Evolutionary conservation across 2,329 filamentous ascomycete species (phyloP).

Genomic region (Sporothrix protearum): DNA sequence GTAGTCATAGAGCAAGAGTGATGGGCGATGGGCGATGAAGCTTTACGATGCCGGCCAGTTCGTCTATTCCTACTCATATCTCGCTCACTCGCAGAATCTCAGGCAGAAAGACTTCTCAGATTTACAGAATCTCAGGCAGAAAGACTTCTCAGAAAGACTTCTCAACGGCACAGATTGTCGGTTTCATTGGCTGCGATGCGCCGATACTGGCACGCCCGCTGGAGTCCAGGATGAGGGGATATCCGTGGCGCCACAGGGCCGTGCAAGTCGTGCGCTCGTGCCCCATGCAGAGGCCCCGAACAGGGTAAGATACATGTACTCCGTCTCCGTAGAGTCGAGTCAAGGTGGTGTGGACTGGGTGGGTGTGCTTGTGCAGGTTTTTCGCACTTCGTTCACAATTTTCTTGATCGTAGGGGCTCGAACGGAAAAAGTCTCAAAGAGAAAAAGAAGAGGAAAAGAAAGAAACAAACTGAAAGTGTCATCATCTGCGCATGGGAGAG

Average conservation of each 20-base stretch:
- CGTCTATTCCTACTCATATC: neutral
- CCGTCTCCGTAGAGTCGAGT: too few relatives aligned
- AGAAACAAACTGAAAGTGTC: too few relatives aligned
- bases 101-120: too few relatives aligned
- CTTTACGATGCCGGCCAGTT: neutral
- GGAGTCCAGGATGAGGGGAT: neutral
- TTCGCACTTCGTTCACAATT: neutral
- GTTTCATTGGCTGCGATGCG: neutral
- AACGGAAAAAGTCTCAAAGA: neutral
- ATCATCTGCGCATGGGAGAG: neutral
- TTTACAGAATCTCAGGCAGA: too few relatives aligned
- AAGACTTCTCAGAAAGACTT: too few relatives aligned
- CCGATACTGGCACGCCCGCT: neutral
- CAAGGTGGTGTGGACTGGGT: neutral
- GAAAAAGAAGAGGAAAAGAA: too few relatives aligned
- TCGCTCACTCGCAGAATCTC: neutral
- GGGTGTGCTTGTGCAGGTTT: conserved; percentile 2
- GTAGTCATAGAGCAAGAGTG: conserved; percentile 14
- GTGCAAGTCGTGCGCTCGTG: neutral
- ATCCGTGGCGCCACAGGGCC: neutral
- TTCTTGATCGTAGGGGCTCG: neutral
- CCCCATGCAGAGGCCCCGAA: neutral
- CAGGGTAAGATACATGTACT: too few relatives aligned
- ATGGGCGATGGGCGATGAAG: neutral
- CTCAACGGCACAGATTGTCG: neutral